Evolutionary conservation across 352 stramenopile genomes (phyloP), one percentile per base, ranked within the genome.

Genomic region (Paralagenidium karlingii): DNA sequence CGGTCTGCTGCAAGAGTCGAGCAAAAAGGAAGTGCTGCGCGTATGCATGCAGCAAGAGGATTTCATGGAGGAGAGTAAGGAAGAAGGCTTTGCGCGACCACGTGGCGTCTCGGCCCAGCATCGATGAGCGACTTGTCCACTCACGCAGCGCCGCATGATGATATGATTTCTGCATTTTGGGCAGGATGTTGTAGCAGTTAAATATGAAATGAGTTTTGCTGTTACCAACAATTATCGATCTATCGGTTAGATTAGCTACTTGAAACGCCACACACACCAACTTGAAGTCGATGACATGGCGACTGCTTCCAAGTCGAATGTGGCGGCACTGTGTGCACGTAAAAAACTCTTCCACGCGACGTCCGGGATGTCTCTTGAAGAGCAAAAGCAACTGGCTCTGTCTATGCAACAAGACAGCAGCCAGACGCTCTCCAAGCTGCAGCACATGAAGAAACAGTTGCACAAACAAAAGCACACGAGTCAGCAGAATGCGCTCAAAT

Each of bases 1-100:
- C 38, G 96, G 96, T 28, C 86, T 98, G 53, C 83, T 99, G 49
- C 78, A 98, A 63, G 94, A 99, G 66, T 82, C 85, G 36, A 94
- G 75, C 60, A 96, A 96, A 68, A 83, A 86, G 44, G 85, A 96
- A 45, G 75, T 94, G 28, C 54, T 95, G 36, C 76, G 82, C 44
- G 82, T 94, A 49, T 83, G 68, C 60, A 88, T 74, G 32, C 67
- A 82, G 42, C 82, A 94, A 55, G 82, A 94, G 51, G 81, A 94
- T 53, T 86, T 89, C 55, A 87, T 91, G 70, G 75, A 88, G 45
- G 80, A 94, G 47, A 81, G 76, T 28, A 90, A 93, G 59, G 71
- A 89, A 29, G 75, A 90, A 47, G 68, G 75, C 12, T 82, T 90
- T 54, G 31, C 70, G 24, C 68, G 73, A 34, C 52, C 69, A 22